Evolutionary conservation across 805 yeast genomes (phyloP), one percentile per base, ranked within the genome.

Genomic region (Komagataella kurtzmanii): DNA sequence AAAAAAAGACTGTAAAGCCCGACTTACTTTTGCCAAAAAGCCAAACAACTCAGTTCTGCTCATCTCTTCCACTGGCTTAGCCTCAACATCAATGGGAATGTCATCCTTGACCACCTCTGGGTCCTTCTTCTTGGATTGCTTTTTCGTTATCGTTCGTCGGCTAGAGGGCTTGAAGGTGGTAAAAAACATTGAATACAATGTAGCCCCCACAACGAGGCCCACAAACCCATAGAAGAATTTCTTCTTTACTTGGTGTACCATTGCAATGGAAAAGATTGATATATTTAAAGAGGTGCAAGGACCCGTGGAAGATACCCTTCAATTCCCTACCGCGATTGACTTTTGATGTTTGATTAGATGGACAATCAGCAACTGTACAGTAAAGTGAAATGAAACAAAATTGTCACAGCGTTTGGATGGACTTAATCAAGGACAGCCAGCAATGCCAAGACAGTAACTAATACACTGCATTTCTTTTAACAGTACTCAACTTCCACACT

Each of bases 111-210:
- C 46, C 43, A 17, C 43, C 47, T 51, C 24, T 17, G 17, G n/a
- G n/a, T 50, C 51, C 18, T 47, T 14, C 46, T 48, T 40, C 8
- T 46, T 17, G 23, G 18, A 19, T 44, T 53, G 47, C 45, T 47
- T 14, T 49, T n/a, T 49, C 14, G 19, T 14, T 44, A 10, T 40
- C n/a, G 23, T 45, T 19, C 19, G 24, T 45, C 46, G 24, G 21
- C 36, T 21, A 8, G 48, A 30, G 6, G 24, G 24, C 30, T 49
- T 30, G 7, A 17, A 17, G 2, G 36, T 12, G n/a, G 50, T 24
- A 30, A 50, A 23, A 19, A 55, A 51, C 50, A 55, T 53, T 48
- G 44, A 48, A 24, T 49, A 50, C 48, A 55, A 44, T 12, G 57
- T 50, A 17, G 53, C 46, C 17, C 24, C 49, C 4, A 51, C 46